Evolutionary conservation across 352 stramenopile species (phyloP).

Genomic region (Globisporangium emineosum): DNA sequence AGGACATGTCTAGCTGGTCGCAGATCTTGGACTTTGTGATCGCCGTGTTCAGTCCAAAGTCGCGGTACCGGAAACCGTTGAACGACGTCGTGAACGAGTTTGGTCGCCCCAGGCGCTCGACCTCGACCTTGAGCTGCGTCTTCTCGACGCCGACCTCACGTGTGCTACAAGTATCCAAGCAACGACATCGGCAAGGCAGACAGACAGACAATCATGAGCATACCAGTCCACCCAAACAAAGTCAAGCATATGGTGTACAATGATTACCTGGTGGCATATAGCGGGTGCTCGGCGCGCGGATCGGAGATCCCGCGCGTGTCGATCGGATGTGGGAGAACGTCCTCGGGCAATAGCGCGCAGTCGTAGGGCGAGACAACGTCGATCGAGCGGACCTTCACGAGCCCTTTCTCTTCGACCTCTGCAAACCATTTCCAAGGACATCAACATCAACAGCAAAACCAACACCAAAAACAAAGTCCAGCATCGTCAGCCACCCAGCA

Average conservation of each 20-base stretch:
- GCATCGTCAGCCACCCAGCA: too few relatives aligned
- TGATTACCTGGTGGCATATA: slow-evolving; percentile 67
- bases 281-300: slow-evolving; percentile 51
- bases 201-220: background rate
- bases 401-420: slow-evolving; percentile 57
- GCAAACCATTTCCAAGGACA: background rate
- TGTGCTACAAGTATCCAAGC: slow-evolving; percentile 22
- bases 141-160: slow-evolving; percentile 77
- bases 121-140: slow-evolving; percentile 63
- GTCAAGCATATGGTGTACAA: background rate
- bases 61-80: slow-evolving; percentile 81
- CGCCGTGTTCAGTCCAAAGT: slow-evolving; percentile 79
- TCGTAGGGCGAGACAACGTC: slow-evolving; percentile 56
- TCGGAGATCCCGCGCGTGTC: slow-evolving; percentile 65
- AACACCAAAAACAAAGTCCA: background rate
- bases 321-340: slow-evolving; percentile 45
- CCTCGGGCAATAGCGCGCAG: slow-evolving; percentile 44
- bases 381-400: slow-evolving; percentile 49
- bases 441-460: background rate
- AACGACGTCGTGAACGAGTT: slow-evolving; percentile 84
- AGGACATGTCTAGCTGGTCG: slow-evolving; percentile 55
- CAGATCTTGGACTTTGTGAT: slow-evolving; percentile 80
- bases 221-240: background rate
- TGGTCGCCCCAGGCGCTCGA: slow-evolving; percentile 55
- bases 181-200: background rate